phyloP scores from a whole-genome alignment of 2,329 filamentous ascomycete genomes.

The Chaetomiaceae sp. region DNA sequence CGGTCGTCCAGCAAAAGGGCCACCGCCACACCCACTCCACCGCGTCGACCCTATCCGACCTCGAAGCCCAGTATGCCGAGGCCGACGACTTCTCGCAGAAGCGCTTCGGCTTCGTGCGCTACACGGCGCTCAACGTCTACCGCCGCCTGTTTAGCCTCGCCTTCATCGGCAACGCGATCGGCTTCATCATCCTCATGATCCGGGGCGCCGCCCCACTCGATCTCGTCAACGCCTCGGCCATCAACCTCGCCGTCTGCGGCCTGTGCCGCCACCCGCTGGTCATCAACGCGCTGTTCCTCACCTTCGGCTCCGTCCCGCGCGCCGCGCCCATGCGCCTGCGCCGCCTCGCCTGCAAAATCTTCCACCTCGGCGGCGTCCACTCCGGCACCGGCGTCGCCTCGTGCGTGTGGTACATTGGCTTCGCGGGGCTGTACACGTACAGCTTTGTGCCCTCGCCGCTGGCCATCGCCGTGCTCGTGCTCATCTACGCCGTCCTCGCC shows the following conservation, averaged over 20 bases:
- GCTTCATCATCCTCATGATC: conserved; percentile 38
- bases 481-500: conserved; percentile 51
- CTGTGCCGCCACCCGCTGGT: conserved; percentile 48
- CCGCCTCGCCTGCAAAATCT: conserved; percentile 43
- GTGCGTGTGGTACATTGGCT: conserved; percentile 44
- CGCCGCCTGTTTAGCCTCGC: conserved; percentile 50
- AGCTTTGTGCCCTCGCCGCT: conserved; percentile 28
- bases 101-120: conserved; percentile 28
- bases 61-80: conserved; percentile 18
- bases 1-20: conserved; percentile 1
- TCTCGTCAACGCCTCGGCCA: conserved; percentile 21
- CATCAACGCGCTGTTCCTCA: conserved; percentile 46
- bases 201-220: conserved; percentile 25
- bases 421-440: conserved; percentile 34
- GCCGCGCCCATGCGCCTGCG: conserved; percentile 43
- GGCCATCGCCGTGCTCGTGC: conserved; percentile 33
- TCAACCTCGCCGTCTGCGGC: conserved; percentile 44
- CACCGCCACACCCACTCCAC: not conserved
- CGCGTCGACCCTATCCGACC: conserved; percentile 6
- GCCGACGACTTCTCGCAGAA: conserved; percentile 16
- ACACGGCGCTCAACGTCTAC: conserved; percentile 47
- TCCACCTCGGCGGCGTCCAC: conserved; percentile 48
- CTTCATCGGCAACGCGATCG: conserved; percentile 44
- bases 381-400: conserved; percentile 44
- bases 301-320: conserved; percentile 36